A percentile compares a stretch with the other conserved stretches of the same genome.
Evolutionary conservation across 2,329 filamentous ascomycete genomes (phyloP).

Genomic region (Aspergillus tanneri): DNA sequence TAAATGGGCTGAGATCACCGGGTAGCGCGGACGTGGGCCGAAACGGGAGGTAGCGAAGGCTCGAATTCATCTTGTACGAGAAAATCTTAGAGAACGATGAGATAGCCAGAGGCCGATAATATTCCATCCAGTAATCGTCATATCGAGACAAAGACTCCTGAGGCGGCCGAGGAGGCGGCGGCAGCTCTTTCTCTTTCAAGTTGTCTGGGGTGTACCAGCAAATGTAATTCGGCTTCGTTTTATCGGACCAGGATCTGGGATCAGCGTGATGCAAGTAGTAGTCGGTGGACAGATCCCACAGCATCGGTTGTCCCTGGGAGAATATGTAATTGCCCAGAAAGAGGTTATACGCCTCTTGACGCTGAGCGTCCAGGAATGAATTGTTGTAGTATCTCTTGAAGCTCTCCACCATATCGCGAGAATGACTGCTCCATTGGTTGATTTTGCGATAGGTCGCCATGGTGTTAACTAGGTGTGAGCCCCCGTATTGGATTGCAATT

Average conservation of each 20-base stretch:
- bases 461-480: slow-evolving; percentile 95
- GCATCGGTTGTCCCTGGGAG: slow-evolving; percentile 80
- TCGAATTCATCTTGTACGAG: slow-evolving; percentile 87
- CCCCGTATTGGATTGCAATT: slow-evolving; percentile 95
- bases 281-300: slow-evolving; percentile 93
- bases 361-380: slow-evolving; percentile 94
- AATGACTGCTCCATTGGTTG: slow-evolving; percentile 97
- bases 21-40: slow-evolving; percentile 65
- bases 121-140: slow-evolving; percentile 97
- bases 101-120: slow-evolving; percentile 83
- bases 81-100: slow-evolving; percentile 93
- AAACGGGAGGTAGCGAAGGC: slow-evolving; percentile 76
- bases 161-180: slow-evolving; percentile 41
- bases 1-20: slow-evolving; percentile 86
- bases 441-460: slow-evolving; percentile 99
- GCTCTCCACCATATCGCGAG: slow-evolving; percentile 97
- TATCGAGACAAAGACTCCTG: slow-evolving; percentile 54
- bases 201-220: slow-evolving; percentile 79
- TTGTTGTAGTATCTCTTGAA: slow-evolving; percentile 99
- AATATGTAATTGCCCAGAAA: slow-evolving; percentile 97
- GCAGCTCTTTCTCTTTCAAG: slow-evolving; percentile 63
- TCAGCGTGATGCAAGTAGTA: slow-evolving; percentile 93
- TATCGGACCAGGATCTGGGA: slow-evolving; percentile 69
- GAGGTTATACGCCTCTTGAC: slow-evolving; percentile 95
- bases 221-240: slow-evolving; percentile 70